These are phyloP conservation scores for Aphanomyces euteiches DNA, from an alignment of 352 stramenopile species.

Conservation along the genomic window DNA sequence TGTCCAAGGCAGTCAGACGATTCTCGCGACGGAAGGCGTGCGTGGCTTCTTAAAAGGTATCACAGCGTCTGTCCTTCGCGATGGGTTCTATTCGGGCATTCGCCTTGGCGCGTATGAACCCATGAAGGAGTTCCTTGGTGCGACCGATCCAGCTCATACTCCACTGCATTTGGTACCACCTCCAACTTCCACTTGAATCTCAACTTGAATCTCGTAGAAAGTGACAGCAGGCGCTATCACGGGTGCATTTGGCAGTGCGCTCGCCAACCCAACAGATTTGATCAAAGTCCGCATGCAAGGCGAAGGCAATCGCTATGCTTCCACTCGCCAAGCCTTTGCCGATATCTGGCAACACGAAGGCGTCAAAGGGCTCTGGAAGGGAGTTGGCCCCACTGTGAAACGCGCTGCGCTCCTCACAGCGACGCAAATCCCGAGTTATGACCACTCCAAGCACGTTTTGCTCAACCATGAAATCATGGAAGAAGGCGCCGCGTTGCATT, in stretches of 20 bases:
- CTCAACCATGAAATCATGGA: constrained; percentile 47
- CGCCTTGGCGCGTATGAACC: constrained; percentile 77
- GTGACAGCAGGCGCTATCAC: constrained; percentile 58
- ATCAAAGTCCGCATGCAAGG: constrained; percentile 78
- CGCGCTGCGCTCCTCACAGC: constrained; percentile 72
- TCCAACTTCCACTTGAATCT: constrained; percentile 23
- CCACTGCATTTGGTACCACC: constrained; percentile 33
- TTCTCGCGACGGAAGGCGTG: constrained; percentile 56
- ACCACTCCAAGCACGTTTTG: constrained; percentile 71
- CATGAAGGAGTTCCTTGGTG: constrained; percentile 68
- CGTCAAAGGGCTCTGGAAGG: constrained; percentile 64
- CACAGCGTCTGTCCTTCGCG: constrained; percentile 56
- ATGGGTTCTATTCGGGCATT: constrained; percentile 74
- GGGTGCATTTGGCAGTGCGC: constrained; percentile 53
- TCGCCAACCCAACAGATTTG: constrained; percentile 78
- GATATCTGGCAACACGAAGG: constrained; percentile 63
- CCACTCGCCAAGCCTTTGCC: constrained; percentile 54
- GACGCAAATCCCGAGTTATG: constrained; percentile 71
- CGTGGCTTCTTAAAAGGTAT: constrained; percentile 55
- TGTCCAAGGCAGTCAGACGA: constrained; percentile 49
- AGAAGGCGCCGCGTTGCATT: constrained; percentile 60
- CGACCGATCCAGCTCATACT: constrained; percentile 42
- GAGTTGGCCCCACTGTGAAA: constrained; percentile 58
- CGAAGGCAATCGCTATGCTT: constrained; percentile 63
- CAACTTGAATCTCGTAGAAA: constrained; percentile 61